Evolutionary conservation across 768 basidiomycete species (phyloP), one percentile per base, ranked within the genome.

Genomic region (Phlebiopsis flavidoalba): DNA sequence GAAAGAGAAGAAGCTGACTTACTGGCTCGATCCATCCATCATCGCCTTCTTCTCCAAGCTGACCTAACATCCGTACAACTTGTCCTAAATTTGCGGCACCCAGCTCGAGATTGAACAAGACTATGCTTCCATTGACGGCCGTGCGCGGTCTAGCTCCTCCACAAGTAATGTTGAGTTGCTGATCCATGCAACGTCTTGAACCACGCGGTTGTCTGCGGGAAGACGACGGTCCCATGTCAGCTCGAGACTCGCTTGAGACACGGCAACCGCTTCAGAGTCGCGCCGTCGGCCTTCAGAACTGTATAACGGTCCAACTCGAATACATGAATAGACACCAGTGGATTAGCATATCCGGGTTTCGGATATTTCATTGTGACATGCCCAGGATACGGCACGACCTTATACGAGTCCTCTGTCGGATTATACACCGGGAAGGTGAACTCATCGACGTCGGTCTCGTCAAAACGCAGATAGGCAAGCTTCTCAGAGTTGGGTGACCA

Each of bases 21-120:
- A 93, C 94, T 62, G 83, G 76, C 54, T 98, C 92, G 63, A 98
- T 93, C 97, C 97, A 99, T 0, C 97, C 97, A 40, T 85, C 85
- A 68, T 97, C 96, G 0, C 86, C 89, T 68, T 96, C 81, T 67
- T 95, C 95, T 6, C 93, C 96, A 37, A 86, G 70, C 69, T 84
- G 82, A 4, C 95, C 96, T 10, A 96, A 78, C 62, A 79, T 87
- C 60, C 96, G 77, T 8, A 93, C 89, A 14, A 93, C 84, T 50
- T 65, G 69, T 7, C 87, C 85, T 8, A 66, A 64, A 52, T 68
- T 69, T 7, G 66, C 67, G 0, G 62, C 67, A 45, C 63, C 66
- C 45, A 65, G 60, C 21, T 65, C 67, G 59, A 86, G 70, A 64
- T 91, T 80, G 66, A 98, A 97, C 10, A 89, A 70, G 0, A 95